Base-by-base conservation (phyloP, 768 basidiomycete species). In the Tricholoma saponaceum region DNA sequence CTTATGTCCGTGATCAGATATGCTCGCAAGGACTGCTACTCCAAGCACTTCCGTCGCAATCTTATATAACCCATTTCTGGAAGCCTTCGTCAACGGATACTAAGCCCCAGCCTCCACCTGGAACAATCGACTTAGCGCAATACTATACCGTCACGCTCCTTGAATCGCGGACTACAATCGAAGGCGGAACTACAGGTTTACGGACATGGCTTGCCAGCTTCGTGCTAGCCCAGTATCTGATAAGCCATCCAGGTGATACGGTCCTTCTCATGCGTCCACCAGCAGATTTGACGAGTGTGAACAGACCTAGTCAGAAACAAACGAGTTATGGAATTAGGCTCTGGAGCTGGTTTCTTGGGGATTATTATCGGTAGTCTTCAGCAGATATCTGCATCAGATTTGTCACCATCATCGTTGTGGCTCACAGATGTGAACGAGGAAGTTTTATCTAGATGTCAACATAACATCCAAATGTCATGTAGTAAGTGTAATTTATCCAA, bases 181-280 rank as follows among this genome's bases (percentile, higher is more conserved):
- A 92, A 67, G 74, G 76, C 41, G 90, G 91, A 0, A 92, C 89
- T 0, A 92, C 90, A 1, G 90, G 91, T 12, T 70, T 92, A 50
- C 78, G 87, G 54, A 93, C 90, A 6, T 93, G 91, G 91, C 74
- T 78, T 26, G 88, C 91, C 5, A 86, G 89, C 61, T 79, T 87
- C 44, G 72, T 81, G 28, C 74, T 92, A 18, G 83, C 84, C 0
- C 79, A 85, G 50, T 86, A 83, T 63, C 72, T 92, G 22, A 77
- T 83, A 18, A 58, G 63, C 8, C 74, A 87, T 64, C 73, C 83
- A 68, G 79, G 90, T 89, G 70, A 62, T 67, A 30, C 35, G 23
- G 8, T 43, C 5, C 7, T 18, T 14, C 16, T 20, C 16, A 10
- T 8, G 18, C 22, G 52, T 54, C 59, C 35, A 37, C 66, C 28